Evolutionary conservation across 345 rosid species (phyloP).

Genomic region (Aethionema arabicum): DNA sequence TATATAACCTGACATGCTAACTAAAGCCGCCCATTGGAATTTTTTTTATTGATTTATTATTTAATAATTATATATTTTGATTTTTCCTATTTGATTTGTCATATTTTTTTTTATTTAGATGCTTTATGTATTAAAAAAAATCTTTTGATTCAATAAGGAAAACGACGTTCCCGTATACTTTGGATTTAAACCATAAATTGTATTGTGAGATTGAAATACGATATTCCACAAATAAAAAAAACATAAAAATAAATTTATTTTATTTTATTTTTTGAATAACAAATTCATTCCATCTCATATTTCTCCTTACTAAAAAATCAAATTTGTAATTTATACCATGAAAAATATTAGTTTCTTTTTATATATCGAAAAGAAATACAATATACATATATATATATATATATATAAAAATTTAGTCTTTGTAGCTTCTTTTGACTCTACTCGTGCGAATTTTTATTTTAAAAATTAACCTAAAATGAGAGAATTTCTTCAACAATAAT

Average conservation of each 20-base stretch:
- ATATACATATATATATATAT: too few species aligned
- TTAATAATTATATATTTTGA: not conserved
- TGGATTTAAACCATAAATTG: constrained; percentile 34
- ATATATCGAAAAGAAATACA: too few species aligned
- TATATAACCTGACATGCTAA: constrained; percentile 43
- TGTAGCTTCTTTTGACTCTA: not conserved
- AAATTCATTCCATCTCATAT: too few species aligned
- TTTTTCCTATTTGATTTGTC: not conserved
- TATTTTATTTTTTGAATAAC: too few species aligned
- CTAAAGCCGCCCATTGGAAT: constrained; percentile 21
- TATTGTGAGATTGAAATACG: too few species aligned
- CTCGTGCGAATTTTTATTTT: constrained; percentile 10
- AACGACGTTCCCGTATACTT: constrained; percentile 33
- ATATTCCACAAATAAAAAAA: too few species aligned
- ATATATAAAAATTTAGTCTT: too few species aligned
- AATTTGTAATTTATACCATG: too few species aligned
- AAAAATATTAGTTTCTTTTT: too few species aligned
- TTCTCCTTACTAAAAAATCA: too few species aligned
- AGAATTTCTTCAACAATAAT: constrained; percentile 1
- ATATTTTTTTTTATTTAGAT: constrained; percentile 30
- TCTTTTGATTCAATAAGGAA: constrained; percentile 24
- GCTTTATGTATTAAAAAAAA: constrained; percentile 26
- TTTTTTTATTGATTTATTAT: not conserved
- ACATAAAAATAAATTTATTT: too few species aligned
- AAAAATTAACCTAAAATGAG: not conserved